Conservation (phyloP, 2,329 filamentous ascomycete species). For the Trichoderma endophyticum region DNA sequence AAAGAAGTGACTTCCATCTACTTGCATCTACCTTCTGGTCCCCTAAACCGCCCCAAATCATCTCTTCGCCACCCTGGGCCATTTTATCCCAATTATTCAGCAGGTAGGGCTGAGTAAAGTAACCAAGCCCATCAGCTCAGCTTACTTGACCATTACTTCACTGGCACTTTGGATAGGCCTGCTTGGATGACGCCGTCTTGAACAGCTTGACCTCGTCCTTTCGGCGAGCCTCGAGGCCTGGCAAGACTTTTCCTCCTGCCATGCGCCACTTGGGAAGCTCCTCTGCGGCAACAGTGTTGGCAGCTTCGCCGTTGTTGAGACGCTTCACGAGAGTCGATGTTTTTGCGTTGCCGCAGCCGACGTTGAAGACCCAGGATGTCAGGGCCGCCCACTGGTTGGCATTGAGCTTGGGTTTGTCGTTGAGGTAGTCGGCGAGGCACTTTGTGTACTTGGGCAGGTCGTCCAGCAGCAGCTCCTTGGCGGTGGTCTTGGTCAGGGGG, state of each 20-base stretch:
- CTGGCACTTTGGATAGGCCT: conserved; percentile 8
- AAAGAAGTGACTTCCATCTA: conserved; percentile 1
- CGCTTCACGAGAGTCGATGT: conserved; percentile 40
- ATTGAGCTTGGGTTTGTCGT: conserved; percentile 29
- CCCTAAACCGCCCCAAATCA: background rate
- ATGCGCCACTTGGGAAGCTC: conserved; percentile 50
- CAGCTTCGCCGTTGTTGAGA: conserved; percentile 43
- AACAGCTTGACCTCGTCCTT: conserved; percentile 43
- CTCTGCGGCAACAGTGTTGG: conserved; percentile 39
- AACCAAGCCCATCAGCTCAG: conserved; percentile 16
- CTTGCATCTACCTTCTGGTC: background rate
- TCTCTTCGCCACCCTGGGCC: background rate
- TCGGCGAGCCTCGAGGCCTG: conserved; percentile 40
- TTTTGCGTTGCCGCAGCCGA: conserved; percentile 42
- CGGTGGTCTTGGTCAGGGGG: conserved; percentile 41
- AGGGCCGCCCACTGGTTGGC: conserved; percentile 52
- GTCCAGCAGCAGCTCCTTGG: conserved; percentile 34
- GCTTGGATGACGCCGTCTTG: background rate
- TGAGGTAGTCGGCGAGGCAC: conserved; percentile 38
- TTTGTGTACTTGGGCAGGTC: conserved; percentile 31
- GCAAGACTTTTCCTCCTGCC: conserved; percentile 38
- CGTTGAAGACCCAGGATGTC: conserved; percentile 51
- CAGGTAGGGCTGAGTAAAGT: conserved; percentile 11
- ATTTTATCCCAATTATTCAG: conserved; percentile 2
- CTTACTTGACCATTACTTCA: background rate